A percentile compares a stretch with the other conserved stretches of the same genome.
phyloP scores from a whole-genome alignment of 805 yeast species.

The Priceomyces medius region DNA sequence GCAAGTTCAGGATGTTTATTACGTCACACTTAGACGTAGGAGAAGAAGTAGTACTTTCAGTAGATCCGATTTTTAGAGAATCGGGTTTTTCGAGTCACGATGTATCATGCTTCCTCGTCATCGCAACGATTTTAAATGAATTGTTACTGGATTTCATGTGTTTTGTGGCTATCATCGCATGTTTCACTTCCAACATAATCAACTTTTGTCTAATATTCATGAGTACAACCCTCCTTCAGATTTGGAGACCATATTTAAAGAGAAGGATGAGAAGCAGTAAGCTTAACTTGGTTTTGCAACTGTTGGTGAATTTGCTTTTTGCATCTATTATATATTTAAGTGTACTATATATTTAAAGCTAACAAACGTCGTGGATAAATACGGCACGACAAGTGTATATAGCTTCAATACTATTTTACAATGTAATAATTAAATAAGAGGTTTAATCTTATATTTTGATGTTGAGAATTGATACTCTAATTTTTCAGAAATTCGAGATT shows the following conservation, averaged over 20 bases:
- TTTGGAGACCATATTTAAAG: neutral
- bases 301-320: neutral
- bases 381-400: too few species aligned
- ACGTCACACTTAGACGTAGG: conserved; percentile 1
- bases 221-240: neutral
- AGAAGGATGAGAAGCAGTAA: neutral
- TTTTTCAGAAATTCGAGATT: too few species aligned
- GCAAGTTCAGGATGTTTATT: conserved; percentile 2
- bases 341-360: neutral
- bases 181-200: neutral
- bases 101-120: neutral
- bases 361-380: too few species aligned
- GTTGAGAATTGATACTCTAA: too few species aligned
- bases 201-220: neutral
- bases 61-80: conserved; percentile 7
- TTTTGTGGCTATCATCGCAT: conserved; percentile 2
- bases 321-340: conserved; percentile 1
- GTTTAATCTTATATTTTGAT: too few species aligned
- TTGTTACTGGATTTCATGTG: conserved; percentile 1
- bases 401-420: too few species aligned
- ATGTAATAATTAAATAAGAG: too few species aligned
- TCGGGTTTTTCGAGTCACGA: conserved; percentile 2
- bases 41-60: neutral
- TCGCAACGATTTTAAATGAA: neutral
- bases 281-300: conserved; percentile 1